A percentile compares a stretch with the other conserved stretches of the same genome.
phyloP scores from a whole-genome alignment of 371 early-diverging fungal species.

The Lichtheimia corymbifera region DNA sequence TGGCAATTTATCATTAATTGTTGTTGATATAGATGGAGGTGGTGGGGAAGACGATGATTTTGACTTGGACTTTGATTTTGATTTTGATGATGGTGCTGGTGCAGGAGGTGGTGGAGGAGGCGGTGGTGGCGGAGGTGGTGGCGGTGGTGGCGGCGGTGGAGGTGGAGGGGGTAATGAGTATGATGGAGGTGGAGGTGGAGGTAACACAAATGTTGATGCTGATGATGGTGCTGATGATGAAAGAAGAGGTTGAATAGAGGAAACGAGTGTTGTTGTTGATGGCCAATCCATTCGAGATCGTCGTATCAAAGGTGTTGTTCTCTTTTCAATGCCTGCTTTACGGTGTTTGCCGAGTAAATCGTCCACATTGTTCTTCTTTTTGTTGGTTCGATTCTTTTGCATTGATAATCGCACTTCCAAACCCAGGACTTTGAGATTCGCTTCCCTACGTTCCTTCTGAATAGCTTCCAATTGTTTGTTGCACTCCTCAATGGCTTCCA shows the following conservation, averaged over 20 bases:
- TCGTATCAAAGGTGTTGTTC: no score
- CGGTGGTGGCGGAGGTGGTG: background rate
- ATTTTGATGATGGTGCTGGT: background rate
- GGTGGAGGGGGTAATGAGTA: background rate
- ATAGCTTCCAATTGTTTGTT: background rate
- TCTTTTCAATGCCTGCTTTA: background rate
- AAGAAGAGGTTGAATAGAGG: no score
- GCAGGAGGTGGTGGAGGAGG: constrained; percentile 1
- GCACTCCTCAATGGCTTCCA: constrained; percentile 4
- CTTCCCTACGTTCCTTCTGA: background rate
- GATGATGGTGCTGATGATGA: constrained; percentile 1
- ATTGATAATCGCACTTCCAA: constrained; percentile 27
- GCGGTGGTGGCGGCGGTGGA: background rate
- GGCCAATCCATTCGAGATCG: no score
- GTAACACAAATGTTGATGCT: background rate
- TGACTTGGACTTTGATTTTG: background rate
- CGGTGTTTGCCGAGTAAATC: no score
- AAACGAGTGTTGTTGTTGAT: background rate
- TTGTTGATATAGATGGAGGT: background rate
- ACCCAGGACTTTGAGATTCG: constrained; percentile 21
- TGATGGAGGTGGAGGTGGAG: constrained; percentile 7
- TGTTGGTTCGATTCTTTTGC: constrained; percentile 13
- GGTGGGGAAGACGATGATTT: background rate
- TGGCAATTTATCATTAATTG: no score
- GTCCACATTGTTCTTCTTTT: background rate